Conservation (phyloP, 2,329 filamentous ascomycete genomes). For the Aspergillus novoparasiticus region DNA sequence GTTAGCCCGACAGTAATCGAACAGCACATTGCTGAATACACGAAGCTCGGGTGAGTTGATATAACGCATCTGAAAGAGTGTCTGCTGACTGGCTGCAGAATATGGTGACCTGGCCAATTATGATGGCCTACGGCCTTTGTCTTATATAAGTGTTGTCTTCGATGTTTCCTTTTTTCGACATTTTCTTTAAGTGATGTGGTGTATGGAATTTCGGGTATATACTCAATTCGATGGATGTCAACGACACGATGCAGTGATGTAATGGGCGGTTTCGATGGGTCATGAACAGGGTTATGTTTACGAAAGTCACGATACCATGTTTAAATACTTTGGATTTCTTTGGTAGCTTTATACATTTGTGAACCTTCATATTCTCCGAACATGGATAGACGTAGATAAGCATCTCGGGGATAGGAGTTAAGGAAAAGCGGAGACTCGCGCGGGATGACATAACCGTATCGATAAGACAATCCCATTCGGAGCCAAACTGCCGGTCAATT, state of each 20-base stretch:
- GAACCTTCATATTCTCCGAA: not conserved
- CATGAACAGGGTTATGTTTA: not conserved
- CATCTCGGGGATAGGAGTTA: constrained; percentile 27
- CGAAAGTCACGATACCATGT: not conserved
- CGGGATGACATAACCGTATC: constrained; percentile 23
- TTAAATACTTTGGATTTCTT: not conserved
- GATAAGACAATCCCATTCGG: constrained; percentile 19
- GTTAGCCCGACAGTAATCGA: not conserved
- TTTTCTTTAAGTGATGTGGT: not conserved
- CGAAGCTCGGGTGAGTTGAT: not conserved
- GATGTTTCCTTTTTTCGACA: not conserved
- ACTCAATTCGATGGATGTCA: not conserved
- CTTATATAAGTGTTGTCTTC: not conserved
- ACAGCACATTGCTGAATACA: not conserved
- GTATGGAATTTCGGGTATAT: not conserved
- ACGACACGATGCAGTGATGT: not conserved
- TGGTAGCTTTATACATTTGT: not conserved
- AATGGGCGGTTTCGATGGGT: not conserved
- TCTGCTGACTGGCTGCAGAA: not conserved
- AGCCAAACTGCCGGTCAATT: constrained; percentile 10
- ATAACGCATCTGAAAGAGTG: too few species aligned
- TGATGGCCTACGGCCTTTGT: not conserved
- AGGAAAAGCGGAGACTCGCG: constrained; percentile 12
- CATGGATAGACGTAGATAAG: not conserved
- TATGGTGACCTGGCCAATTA: not conserved